Base-by-base conservation (phyloP, 2,329 filamentous ascomycete species). In the Aspergillus bombycis region DNA sequence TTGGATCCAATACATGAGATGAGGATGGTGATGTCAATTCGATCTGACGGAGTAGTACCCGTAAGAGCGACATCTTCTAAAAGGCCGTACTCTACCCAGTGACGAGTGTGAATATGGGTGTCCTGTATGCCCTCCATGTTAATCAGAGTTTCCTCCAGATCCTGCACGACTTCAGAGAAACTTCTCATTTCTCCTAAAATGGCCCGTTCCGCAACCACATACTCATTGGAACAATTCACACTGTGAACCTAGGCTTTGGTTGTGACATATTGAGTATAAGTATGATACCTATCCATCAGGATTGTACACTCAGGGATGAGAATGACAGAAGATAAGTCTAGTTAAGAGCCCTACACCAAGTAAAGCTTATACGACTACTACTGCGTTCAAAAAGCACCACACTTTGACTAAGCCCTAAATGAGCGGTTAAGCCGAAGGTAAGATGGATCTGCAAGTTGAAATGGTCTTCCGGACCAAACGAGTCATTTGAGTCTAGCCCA, bases 21-120 rank as follows among this genome's bases (percentile, higher is more conserved):
- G 16, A 32, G 4, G 16, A 23, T 14, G 34, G 57, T 58, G 43
- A 58, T 58, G 57, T 58, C 43, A 58, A 58, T 43, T 16, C 48
- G 26, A 32, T 52, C 48, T n/a, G n/a, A n/a, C n/a, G n/a, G n/a
- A n/a, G n/a, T n/a, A n/a, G n/a, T n/a, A n/a, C n/a, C n/a, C n/a
- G n/a, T n/a, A n/a, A n/a, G 38, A n/a, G 16, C 9, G 19, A 41
- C 38, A 41, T n/a, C 34, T 8, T n/a, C 9, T n/a, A n/a, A 34
- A 23, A 21, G 9, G n/a, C 16, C 19, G 16, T n/a, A 41, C 7
- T 41, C 19, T 9, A n/a, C 8, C 38, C 8, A 9, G 38, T 41
- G 38, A 9, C 3, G 3, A 41, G 16, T 41, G 2, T 16, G 34
- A 36, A 16, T 5, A 7, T 12, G n/a, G 12, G 34, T 11, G 32